phyloP scores from a whole-genome alignment of 2,329 filamentous ascomycete genomes.

The Alternaria ventricosa region DNA sequence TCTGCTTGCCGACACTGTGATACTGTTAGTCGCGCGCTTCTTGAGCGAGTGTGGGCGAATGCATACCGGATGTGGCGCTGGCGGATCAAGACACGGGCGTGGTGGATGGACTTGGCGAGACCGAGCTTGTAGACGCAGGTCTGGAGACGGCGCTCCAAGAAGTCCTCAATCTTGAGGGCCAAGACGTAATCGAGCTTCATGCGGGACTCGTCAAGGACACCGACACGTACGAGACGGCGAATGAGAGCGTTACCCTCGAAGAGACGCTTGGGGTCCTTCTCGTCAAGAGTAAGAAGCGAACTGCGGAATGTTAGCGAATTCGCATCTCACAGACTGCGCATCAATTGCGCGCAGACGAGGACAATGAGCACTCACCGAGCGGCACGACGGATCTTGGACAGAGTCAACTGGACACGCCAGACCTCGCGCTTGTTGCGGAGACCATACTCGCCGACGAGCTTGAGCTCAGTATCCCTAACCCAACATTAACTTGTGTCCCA shows the following conservation, averaged over 20 bases:
- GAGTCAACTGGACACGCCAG: constrained; percentile 98
- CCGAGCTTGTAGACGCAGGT: constrained; percentile 99
- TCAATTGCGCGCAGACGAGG: constrained; percentile 1
- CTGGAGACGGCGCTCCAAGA: constrained; percentile 99
- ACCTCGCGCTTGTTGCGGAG: constrained; percentile 99
- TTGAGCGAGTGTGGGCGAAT: background rate
- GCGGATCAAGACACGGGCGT: constrained; percentile 99
- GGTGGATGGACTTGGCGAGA: constrained; percentile 99
- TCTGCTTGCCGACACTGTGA: constrained; percentile 94
- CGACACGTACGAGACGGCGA: constrained; percentile 98
- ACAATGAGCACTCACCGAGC: constrained; percentile 74
- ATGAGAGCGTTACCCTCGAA: constrained; percentile 99
- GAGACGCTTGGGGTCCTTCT: constrained; percentile 99
- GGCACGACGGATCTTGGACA: constrained; percentile 99
- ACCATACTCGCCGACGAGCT: constrained; percentile 99
- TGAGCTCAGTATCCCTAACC: constrained; percentile 95
- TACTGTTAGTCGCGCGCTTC: constrained; percentile 19
- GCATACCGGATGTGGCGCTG: constrained; percentile 92
- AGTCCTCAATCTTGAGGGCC: constrained; percentile 98
- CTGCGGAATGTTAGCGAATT: constrained; percentile 56
- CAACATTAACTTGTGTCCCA: constrained; percentile 72
- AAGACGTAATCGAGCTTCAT: constrained; percentile 99
- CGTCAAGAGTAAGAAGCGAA: constrained; percentile 99
- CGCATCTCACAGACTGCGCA: constrained; percentile 14
- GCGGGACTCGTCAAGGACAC: constrained; percentile 99